Base-by-base conservation (phyloP, 2,329 filamentous ascomycete genomes). In the Fonsecaea multimorphosa region DNA sequence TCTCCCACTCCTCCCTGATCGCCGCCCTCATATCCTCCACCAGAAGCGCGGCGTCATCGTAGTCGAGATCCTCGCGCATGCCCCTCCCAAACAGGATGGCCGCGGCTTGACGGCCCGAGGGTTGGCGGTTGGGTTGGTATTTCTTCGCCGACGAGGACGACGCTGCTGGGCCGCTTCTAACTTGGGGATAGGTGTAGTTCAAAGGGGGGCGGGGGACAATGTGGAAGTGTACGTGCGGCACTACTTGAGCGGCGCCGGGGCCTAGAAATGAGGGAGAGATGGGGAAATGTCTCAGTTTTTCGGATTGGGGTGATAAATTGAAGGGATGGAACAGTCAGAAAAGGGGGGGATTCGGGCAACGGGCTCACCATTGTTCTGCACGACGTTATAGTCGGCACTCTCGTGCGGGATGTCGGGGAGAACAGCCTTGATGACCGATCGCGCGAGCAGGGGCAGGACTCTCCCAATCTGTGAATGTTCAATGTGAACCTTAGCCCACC, bases 221-320 rank as follows among this genome's bases (percentile, higher is more conserved):
- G 73, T 99, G 95, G 76, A 96, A 98, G 78, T 99, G 94, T 56
- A 96, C 89, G 77, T 98, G 94, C 24, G 91, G 90, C 1, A 98
- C 93, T 16, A 97, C 92, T 80, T 98, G 94, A 1, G 93, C 93
- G 1, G 94, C 94, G 34, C 92, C 87, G 2, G 89, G 89, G 16
- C 94, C 64, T 66, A 46, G 16, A n/a, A n/a, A 49, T 11, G 40
- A 49, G 24, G 16, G 3, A 52, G 40, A 60, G n/a, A n/a, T n/a
- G n/a, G n/a, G 11, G 46, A 14, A n/a, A n/a, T 8, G 24, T 22
- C 22, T 34, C 22, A 52, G 44, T 22, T 24, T 49, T 2, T 19
- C 19, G 19, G 8, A 22, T 12, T 12, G 31, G 24, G 29, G 29
- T 31, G 29, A 31, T n/a, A n/a, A n/a, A n/a, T n/a, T n/a, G n/a